Conservation (phyloP, 441 rosid species). For the Capsella rubella region DNA sequence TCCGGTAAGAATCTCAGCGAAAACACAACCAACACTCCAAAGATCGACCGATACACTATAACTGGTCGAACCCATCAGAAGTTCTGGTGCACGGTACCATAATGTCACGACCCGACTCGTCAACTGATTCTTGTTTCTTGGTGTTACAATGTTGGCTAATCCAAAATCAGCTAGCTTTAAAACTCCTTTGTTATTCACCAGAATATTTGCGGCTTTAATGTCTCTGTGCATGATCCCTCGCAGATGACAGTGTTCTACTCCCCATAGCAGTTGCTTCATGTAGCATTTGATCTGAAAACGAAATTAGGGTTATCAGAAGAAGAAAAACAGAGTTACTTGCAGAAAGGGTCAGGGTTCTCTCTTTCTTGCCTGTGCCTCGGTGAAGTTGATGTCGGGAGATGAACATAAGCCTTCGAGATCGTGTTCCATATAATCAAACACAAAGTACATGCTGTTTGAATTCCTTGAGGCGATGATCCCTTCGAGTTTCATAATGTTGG, state of each 20-base stretch:
- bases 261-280: constrained; percentile 83
- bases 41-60: constrained; percentile 81
- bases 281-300: constrained; percentile 75
- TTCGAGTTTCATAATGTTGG: constrained; percentile 80
- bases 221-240: constrained; percentile 92
- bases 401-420: constrained; percentile 87
- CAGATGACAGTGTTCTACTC: constrained; percentile 86
- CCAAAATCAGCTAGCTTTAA: constrained; percentile 90
- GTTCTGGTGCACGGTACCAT: constrained; percentile 98
- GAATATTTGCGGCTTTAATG: constrained; percentile 79
- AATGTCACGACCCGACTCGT: constrained; percentile 95
- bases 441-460: constrained; percentile 80
- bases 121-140: constrained; percentile 65
- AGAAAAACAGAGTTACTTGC: constrained; percentile 29
- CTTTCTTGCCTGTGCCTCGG: constrained; percentile 74
- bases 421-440: constrained; percentile 96
- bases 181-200: constrained; percentile 83
- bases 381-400: constrained; percentile 69
- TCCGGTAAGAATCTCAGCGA: constrained; percentile 76
- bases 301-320: not conserved
- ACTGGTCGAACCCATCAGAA: constrained; percentile 86
- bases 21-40: constrained; percentile 95
- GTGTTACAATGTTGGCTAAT: constrained; percentile 70
- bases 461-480: constrained; percentile 81
- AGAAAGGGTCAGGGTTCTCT: constrained; percentile 1